These are phyloP conservation scores for Ceratobasidium sp. DNA, from an alignment of 1,284 basidiomycete genomes.

Conservation along the genomic window DNA sequence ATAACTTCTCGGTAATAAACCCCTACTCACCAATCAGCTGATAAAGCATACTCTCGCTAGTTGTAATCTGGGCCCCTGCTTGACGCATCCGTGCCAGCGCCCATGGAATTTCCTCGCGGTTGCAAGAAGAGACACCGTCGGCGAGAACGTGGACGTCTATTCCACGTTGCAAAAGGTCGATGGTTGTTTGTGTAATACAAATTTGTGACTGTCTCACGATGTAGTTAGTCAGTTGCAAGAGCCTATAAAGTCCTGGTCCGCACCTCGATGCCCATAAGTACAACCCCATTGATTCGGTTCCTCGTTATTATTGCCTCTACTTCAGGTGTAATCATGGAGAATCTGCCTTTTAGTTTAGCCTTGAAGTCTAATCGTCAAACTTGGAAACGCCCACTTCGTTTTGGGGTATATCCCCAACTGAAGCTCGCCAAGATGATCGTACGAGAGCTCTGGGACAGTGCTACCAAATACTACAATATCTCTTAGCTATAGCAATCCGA, in stretches of 20 bases:
- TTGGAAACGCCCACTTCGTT: conserved; percentile 35
- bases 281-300: conserved; percentile 26
- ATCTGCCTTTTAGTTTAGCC: conserved; percentile 17
- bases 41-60: conserved; percentile 86
- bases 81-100: conserved; percentile 77
- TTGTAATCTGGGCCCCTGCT: conserved; percentile 81
- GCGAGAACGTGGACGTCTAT: conserved; percentile 80
- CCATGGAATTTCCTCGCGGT: conserved; percentile 71
- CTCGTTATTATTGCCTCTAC: conserved; percentile 41
- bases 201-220: conserved; percentile 77
- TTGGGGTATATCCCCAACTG: conserved; percentile 47
- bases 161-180: conserved; percentile 71
- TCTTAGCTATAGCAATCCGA: neutral
- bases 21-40: conserved; percentile 73
- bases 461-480: conserved; percentile 44
- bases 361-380: neutral
- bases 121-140: conserved; percentile 88
- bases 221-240: conserved; percentile 1
- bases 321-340: conserved; percentile 49
- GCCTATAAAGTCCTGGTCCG: conserved; percentile 5
- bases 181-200: conserved; percentile 86
- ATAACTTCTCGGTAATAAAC: neutral
- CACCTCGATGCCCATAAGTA: conserved; percentile 45
- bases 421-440: conserved; percentile 27
- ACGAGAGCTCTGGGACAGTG: conserved; percentile 48